Conservation (phyloP, 2,329 filamentous ascomycete genomes). For the Conoideocrella luteorostrata region DNA sequence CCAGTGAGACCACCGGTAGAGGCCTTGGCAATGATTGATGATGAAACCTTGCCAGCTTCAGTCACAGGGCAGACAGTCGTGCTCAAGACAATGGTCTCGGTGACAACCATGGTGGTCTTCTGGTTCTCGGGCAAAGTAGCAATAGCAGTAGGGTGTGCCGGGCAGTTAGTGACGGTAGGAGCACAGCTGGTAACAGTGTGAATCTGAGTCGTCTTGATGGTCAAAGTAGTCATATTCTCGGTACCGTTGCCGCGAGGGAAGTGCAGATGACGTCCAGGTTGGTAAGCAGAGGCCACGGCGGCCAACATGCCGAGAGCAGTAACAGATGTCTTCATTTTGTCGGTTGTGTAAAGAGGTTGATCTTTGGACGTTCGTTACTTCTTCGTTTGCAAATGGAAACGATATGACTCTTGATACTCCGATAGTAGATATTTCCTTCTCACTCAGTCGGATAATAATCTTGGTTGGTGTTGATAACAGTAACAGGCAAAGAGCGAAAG, state of each 20-base stretch:
- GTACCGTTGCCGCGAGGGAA: constrained; percentile 22
- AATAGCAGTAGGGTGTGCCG: constrained; percentile 24
- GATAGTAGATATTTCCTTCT: too few relatives aligned
- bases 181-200: constrained; percentile 53
- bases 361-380: too few relatives aligned
- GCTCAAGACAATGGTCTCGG: constrained; percentile 33
- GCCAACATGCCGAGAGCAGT: constrained; percentile 39
- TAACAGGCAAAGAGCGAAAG: constrained; percentile 19
- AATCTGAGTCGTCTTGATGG: constrained; percentile 48
- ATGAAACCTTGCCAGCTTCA: constrained; percentile 33
- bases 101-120: constrained; percentile 27
- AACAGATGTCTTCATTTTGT: constrained; percentile 43
- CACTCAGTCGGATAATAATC: background rate
- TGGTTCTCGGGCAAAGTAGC: constrained; percentile 29
- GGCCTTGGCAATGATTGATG: constrained; percentile 30
- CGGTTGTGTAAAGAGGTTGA: constrained; percentile 5
- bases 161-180: constrained; percentile 52
- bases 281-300: constrained; percentile 35
- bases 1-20: constrained; percentile 31
- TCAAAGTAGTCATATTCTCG: constrained; percentile 30
- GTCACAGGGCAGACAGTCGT: constrained; percentile 40
- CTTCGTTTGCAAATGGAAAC: too few relatives aligned
- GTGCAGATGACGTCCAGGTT: constrained; percentile 27
- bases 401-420: too few relatives aligned
- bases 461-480: background rate